A percentile compares a stretch with the other conserved stretches of the same genome.
These are phyloP conservation scores for Pistacia integerrima DNA, from an alignment of 345 rosid species.

Conservation along the genomic window DNA sequence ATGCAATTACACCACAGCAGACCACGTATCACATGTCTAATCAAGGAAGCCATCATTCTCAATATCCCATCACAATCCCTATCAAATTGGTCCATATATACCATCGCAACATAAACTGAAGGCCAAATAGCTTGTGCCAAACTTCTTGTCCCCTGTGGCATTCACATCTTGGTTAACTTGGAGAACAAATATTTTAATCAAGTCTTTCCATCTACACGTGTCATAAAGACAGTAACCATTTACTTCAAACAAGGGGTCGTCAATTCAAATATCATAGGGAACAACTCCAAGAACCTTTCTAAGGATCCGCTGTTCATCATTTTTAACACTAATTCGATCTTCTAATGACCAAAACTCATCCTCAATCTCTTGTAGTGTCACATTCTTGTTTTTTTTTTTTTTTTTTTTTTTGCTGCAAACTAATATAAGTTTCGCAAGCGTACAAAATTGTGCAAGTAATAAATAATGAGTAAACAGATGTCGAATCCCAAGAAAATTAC, in stretches of 20 bases:
- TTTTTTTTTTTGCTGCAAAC: too few species aligned
- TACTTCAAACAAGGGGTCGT: too few species aligned
- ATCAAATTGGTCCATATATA: constrained; percentile 81
- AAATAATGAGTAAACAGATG: too few species aligned
- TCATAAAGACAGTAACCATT: constrained; percentile 48
- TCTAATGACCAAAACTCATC: too few species aligned
- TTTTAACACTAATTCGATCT: constrained; percentile 21
- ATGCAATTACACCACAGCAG: constrained; percentile 67
- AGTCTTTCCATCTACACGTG: constrained; percentile 94
- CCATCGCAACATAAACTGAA: constrained; percentile 66
- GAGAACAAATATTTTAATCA: constrained; percentile 91
- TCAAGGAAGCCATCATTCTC: constrained; percentile 86
- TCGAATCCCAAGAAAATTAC: too few species aligned
- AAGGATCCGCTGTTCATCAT: constrained; percentile 59
- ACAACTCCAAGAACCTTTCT: constrained; percentile 94
- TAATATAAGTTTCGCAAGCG: too few species aligned
- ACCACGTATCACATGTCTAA: constrained; percentile 79
- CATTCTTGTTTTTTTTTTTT: too few species aligned
- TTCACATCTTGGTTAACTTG: constrained; percentile 90
- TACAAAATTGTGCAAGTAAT: too few species aligned
- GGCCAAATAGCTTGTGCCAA: constrained; percentile 82
- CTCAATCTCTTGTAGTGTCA: too few species aligned
- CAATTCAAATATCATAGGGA: constrained; percentile 66
- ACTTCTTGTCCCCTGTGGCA: constrained; percentile 79
- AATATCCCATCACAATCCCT: constrained; percentile 75